Evolutionary conservation across 176 grass and related monocot species (phyloP).

Genomic region (Rhipidocladum racemiflorum): DNA sequence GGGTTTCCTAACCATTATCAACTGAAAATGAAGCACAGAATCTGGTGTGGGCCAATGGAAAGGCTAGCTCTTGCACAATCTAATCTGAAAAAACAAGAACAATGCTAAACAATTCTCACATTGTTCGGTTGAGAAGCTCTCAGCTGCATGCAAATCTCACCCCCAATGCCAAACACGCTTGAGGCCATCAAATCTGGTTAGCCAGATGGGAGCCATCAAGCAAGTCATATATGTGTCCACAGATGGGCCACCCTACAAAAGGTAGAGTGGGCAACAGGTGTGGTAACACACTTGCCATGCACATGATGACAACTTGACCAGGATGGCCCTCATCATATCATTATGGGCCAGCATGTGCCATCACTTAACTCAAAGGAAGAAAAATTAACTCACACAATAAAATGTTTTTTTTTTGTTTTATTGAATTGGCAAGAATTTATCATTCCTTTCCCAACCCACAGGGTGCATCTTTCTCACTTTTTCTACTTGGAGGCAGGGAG

Average conservation of each 20-base stretch:
- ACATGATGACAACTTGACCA: constrained; percentile 49
- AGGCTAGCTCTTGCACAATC: neutral
- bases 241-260: constrained; percentile 52
- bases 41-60: neutral
- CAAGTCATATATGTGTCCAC: neutral
- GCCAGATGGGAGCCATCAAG: constrained; percentile 38
- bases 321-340: constrained; percentile 38
- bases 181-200: constrained; percentile 12
- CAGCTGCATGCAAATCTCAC: neutral
- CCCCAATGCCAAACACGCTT: neutral
- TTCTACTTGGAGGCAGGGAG: neutral
- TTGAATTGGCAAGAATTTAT: neutral
- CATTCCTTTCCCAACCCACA: constrained; percentile 16
- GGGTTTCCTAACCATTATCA: neutral
- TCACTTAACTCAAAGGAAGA: constrained; percentile 23
- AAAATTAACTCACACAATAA: neutral
- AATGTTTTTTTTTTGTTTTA: neutral
- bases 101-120: neutral
- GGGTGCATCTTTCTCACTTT: neutral
- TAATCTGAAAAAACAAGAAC: neutral
- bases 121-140: neutral
- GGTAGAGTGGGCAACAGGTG: constrained; percentile 40
- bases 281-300: constrained; percentile 27
- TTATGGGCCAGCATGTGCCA: constrained; percentile 43
- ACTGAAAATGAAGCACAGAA: neutral